These are phyloP conservation scores for Arthrinium phaeospermum DNA, from an alignment of 2,329 filamentous ascomycete species.

Conservation along the genomic window DNA sequence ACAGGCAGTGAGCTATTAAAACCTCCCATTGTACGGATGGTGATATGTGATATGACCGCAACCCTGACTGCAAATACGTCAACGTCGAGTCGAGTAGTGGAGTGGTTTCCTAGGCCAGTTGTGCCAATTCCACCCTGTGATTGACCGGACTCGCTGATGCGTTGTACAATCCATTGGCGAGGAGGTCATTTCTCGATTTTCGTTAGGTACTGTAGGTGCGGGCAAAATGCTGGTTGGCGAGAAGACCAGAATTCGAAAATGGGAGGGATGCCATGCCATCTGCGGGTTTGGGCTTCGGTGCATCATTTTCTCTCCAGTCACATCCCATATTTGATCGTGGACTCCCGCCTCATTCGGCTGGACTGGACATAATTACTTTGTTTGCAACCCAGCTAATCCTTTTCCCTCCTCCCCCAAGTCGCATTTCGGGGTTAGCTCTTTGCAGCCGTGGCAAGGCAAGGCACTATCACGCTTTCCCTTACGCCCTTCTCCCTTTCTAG, in stretches of 20 bases:
- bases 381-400: neutral
- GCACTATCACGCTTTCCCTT: neutral
- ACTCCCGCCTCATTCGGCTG: slow-evolving; percentile 5
- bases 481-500: neutral
- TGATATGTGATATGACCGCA: neutral
- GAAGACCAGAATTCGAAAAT: slow-evolving; percentile 11
- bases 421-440: neutral
- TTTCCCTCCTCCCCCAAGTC: neutral
- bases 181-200: neutral
- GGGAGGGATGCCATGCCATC: slow-evolving; percentile 19
- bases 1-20: neutral
- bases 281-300: slow-evolving; percentile 31
- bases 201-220: slow-evolving; percentile 21
- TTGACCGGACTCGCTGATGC: slow-evolving; percentile 16
- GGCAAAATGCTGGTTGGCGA: slow-evolving; percentile 23
- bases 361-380: slow-evolving; percentile 3
- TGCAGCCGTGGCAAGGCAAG: neutral
- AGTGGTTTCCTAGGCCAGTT: neutral
- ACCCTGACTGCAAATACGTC: slow-evolving; percentile 1
- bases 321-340: neutral
- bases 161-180: slow-evolving; percentile 19
- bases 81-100: neutral
- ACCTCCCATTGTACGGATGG: neutral
- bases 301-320: slow-evolving; percentile 18
- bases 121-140: slow-evolving; percentile 18